Conservation (phyloP, 805 yeast species). For the Metschnikowia rubicola region DNA sequence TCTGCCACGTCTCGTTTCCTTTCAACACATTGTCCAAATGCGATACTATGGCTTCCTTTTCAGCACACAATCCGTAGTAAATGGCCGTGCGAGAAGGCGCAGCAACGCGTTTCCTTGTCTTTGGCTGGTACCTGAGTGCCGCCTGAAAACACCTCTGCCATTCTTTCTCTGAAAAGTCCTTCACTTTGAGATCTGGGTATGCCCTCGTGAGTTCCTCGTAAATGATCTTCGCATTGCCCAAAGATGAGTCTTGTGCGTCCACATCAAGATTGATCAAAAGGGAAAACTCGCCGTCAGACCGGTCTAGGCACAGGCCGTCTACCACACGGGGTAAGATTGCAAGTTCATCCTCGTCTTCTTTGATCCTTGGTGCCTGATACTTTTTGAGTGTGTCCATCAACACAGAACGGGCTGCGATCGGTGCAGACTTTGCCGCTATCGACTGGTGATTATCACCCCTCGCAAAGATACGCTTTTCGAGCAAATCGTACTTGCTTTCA, state of each 20-base stretch:
- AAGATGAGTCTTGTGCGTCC: conserved; percentile 19
- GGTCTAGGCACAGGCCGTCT: conserved; percentile 9
- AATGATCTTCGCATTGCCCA: conserved; percentile 44
- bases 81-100: conserved; percentile 6
- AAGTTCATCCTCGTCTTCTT: conserved; percentile 5
- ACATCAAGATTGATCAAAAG: conserved; percentile 52
- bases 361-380: conserved; percentile 10
- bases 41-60: neutral
- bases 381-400: conserved; percentile 6
- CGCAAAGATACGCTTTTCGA: conserved; percentile 53
- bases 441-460: conserved; percentile 91
- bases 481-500: conserved; percentile 44
- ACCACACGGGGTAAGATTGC: conserved; percentile 2
- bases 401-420: conserved; percentile 29
- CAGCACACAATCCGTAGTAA: conserved; percentile 13
- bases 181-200: conserved; percentile 8
- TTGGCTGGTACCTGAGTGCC: conserved; percentile 57
- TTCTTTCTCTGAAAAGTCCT: conserved; percentile 28
- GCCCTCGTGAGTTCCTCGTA: conserved; percentile 19
- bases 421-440: conserved; percentile 54
- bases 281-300: conserved; percentile 61
- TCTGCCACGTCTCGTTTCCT: conserved; percentile 18
- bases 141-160: conserved; percentile 45
- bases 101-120: conserved; percentile 34
- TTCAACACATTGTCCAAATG: conserved; percentile 14